These are phyloP conservation scores for Peronospora belbahrii DNA, from an alignment of 352 stramenopile genomes.

Conservation along the genomic window DNA sequence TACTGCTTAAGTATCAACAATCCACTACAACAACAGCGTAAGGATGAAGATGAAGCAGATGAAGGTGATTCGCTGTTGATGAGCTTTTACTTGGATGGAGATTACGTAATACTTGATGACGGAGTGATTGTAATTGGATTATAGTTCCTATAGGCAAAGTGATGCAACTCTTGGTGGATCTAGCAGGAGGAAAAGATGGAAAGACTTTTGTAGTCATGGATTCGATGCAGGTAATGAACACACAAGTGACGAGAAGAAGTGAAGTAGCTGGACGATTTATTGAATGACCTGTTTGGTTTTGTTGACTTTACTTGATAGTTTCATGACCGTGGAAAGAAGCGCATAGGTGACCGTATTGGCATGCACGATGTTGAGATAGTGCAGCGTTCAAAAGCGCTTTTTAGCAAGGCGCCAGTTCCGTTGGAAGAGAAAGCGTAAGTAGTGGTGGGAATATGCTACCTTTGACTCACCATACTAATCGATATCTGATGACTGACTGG, in stretches of 20 bases:
- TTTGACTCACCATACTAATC: conserved; percentile 1
- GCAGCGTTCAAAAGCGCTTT: conserved; percentile 24
- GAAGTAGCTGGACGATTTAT: neutral
- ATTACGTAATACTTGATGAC: no score
- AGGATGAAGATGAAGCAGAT: no score
- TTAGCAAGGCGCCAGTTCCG: conserved; percentile 28
- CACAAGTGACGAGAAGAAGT: neutral
- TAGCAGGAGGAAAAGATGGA: conserved; percentile 47
- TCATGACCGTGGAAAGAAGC: conserved; percentile 10
- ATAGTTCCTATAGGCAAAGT: conserved; percentile 23
- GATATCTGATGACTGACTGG: neutral
- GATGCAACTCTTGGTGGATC: conserved; percentile 47
- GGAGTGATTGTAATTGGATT: neutral
- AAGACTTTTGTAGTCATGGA: conserved; percentile 55
- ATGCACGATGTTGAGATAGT: conserved; percentile 46
- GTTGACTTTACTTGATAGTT: neutral
- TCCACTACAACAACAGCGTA: conserved; percentile 5
- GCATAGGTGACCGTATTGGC: conserved; percentile 49
- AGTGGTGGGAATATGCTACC: neutral
- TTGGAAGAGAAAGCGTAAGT: conserved; percentile 32
- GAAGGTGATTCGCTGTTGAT: no score
- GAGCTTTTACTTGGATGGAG: no score
- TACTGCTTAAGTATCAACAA: conserved; percentile 22
- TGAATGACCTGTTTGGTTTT: neutral
- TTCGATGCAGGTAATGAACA: conserved; percentile 21